Base-by-base conservation (phyloP, 2,329 filamentous ascomycete species). In the Capronia epimyces region DNA sequence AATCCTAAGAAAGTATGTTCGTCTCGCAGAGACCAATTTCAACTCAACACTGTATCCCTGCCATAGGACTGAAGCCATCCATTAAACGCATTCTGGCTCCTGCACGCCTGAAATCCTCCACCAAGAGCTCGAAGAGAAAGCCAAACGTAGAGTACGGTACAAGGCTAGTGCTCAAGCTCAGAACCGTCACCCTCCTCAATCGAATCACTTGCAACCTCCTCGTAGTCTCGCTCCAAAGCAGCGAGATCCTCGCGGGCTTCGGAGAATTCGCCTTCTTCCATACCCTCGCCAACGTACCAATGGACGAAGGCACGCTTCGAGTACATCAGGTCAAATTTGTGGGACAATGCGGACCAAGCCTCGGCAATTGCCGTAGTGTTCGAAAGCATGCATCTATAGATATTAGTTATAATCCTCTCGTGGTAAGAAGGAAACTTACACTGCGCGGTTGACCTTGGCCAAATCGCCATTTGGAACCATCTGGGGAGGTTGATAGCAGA, bases 291-390 rank as follows among this genome's bases (percentile, higher is more conserved):
- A 69, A 98, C 93, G 67, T 97, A 98, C 93, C 93, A 98, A 78
- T 98, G 93, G 61, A 98, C 93, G 76, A 98, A 98, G 58, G 93
- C 93, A 79, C 93, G 93, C 86, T 98, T 98, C 73, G 89, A 94
- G 84, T 97, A 96, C 93, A 98, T 98, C 71, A 98, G 88, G 69
- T 98, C 93, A 79, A 98, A 98, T 79, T 98, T 98, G 82, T 86
- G 82, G 57, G 89, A 94, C 60, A 98, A 83, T 62, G 89, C 89
- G 59, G 87, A 90, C 93, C 93, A 98, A 59, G 93, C 93, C 78
- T 97, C 91, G 67, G 91, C 87, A 67, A 98, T 98, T 67, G 93
- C 91, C 46, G 93, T 98, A 65, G 93, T 98, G 82, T 98, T 74
- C 63, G 71, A 74, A 57, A 98, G 80, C 93, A 98, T 97, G 84